Conservation (phyloP, 2,329 filamentous ascomycete genomes). For the Lachnellula suecica region DNA sequence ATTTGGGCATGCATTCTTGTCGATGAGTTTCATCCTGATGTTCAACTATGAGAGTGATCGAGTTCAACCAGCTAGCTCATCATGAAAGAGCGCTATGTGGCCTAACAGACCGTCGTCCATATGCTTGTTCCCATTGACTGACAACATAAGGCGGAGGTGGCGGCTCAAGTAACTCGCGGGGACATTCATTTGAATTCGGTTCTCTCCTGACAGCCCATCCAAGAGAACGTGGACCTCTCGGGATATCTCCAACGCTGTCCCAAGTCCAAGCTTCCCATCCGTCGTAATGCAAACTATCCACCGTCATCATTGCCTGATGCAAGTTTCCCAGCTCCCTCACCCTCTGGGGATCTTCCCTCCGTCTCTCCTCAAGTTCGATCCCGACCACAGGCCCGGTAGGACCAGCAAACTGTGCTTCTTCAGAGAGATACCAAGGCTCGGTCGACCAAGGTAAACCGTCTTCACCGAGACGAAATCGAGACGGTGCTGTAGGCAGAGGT, state of each 20-base stretch:
- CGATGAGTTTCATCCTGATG: not conserved
- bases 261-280: constrained; percentile 28
- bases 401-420: constrained; percentile 8
- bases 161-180: not conserved
- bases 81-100: constrained; percentile 16
- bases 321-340: constrained; percentile 28
- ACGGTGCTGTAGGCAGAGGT: constrained; percentile 30
- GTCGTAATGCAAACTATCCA: constrained; percentile 29
- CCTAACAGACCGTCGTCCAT: constrained; percentile 7
- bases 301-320: constrained; percentile 34
- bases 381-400: constrained; percentile 3
- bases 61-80: not conserved
- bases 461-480: constrained; percentile 32
- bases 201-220: constrained; percentile 31
- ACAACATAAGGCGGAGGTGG: constrained; percentile 29
- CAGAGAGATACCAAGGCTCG: constrained; percentile 26
- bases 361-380: constrained; percentile 18
- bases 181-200: constrained; percentile 6
- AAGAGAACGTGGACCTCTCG: constrained; percentile 28
- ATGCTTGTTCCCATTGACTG: constrained; percentile 27
- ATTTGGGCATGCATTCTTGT: not conserved
- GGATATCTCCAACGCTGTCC: constrained; percentile 24
- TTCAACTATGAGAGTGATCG: not conserved
- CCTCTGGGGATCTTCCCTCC: constrained; percentile 29
- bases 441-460: constrained; percentile 32